Percentiles rank a stretch among this genome's conserved stretches.
Evolutionary conservation across 345 rosid species (phyloP).

Genomic region (Mallotus nudiflorus): DNA sequence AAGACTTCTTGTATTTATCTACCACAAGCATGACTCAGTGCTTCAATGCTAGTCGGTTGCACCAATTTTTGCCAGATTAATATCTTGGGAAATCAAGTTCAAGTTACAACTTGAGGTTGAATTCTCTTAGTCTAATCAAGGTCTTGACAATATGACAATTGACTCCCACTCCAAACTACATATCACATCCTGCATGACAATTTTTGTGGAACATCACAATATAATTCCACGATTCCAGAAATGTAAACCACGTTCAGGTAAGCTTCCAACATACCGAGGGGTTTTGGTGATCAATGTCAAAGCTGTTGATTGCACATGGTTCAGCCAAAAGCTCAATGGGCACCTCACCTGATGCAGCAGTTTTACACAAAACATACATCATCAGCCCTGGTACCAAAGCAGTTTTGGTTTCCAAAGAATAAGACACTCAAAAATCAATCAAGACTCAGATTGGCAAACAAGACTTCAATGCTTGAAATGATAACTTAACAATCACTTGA

Average conservation of each 20-base stretch:
- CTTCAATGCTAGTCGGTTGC: background rate
- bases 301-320: conserved; percentile 91
- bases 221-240: background rate
- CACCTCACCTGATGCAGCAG: conserved; percentile 59
- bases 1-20: background rate
- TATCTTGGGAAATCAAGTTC: background rate
- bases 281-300: conserved; percentile 77
- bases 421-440: too few relatives aligned
- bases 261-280: conserved; percentile 51
- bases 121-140: conserved; percentile 28
- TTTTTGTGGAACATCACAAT: conserved; percentile 10
- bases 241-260: background rate
- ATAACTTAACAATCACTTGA: background rate
- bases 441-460: background rate
- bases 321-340: conserved; percentile 74
- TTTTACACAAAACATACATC: background rate
- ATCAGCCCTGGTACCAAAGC: conserved; percentile 1
- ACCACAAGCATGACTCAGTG: background rate
- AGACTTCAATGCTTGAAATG: background rate
- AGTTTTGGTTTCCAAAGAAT: background rate
- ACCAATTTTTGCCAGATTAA: background rate
- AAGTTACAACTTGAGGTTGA: background rate
- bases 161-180: conserved; percentile 96
- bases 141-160: conserved; percentile 61
- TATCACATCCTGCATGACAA: conserved; percentile 66